phyloP scores from a whole-genome alignment of 148 eudicot species.

The Spergularia marina region DNA sequence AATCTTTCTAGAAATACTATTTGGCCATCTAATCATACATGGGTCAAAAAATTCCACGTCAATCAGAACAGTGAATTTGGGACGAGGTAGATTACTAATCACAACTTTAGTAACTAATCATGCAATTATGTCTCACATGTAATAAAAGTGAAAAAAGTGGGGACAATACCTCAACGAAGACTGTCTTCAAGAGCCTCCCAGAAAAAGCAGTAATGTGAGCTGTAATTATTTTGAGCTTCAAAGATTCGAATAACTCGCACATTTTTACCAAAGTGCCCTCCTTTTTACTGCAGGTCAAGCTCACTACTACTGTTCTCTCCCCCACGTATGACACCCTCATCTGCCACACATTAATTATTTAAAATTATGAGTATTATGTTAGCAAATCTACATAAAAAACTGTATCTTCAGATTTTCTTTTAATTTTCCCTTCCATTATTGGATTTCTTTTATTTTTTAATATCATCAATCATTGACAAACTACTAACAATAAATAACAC shows the following conservation, averaged over 20 bases:
- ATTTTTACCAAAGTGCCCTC: constrained; percentile 65
- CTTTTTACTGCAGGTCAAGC: constrained; percentile 60
- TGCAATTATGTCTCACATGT: no score
- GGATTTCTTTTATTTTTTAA: background rate
- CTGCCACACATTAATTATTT: constrained; percentile 34
- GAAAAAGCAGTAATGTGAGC: constrained; percentile 65
- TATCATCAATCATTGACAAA: constrained; percentile 23
- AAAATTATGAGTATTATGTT: background rate
- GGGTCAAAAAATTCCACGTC: no score
- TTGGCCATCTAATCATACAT: no score
- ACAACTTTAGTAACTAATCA: no score
- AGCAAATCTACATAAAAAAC: background rate
- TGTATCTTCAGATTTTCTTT: background rate
- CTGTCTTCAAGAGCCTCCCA: constrained; percentile 65
- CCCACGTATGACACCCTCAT: constrained; percentile 65
- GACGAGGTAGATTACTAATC: no score
- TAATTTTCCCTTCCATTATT: constrained; percentile 7
- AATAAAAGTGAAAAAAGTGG: background rate
- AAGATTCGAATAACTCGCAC: constrained; percentile 69
- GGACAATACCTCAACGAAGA: constrained; percentile 56
- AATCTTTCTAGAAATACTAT: no score
- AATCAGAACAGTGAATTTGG: no score
- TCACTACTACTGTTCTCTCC: constrained; percentile 63
- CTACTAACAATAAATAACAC: constrained; percentile 8
- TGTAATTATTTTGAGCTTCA: constrained; percentile 70